Evolutionary conservation across 176 grass and related monocot species (phyloP), one percentile per base, ranked within the genome.

Genomic region (Phoenix roebelenii): DNA sequence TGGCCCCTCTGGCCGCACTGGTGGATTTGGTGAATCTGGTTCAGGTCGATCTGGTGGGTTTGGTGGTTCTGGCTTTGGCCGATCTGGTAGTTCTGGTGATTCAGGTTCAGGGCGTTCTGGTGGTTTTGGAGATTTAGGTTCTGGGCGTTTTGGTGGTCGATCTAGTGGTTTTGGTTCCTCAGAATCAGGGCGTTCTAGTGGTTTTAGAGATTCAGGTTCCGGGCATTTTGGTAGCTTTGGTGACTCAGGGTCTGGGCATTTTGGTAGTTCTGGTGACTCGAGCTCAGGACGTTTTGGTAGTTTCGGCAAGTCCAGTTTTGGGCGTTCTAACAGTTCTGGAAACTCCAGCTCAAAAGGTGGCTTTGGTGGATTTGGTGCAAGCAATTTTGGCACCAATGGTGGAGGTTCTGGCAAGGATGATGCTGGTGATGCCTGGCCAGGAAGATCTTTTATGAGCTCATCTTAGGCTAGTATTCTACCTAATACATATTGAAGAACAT

Each of bases 261-360:
- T 2, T 55, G 22, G n/a, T 44, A 52, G 29, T 3, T 35, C 65
- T 1, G 26, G n/a, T 0, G 50, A 52, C 10, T 23, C 53, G 10
- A 14, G 35, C 9, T 44, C 35, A 14, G 35, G 68, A 9, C 50
- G 50, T 67, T 85, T 58, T 67, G 25, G 65, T 20, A 20, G 52
- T 5, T 55, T 67, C 9, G 26, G 17, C 9, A 16, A 67, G 55
- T 87, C 81, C 71, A 76, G 77, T 44, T 44, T 44, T 44, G 35
- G 35, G 35, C 9, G 35, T 44, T 44, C 10, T 14, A 44, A 14
- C 9, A 14, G 35, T 44, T 44, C 3, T 1, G 58, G 66, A 55
- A 78, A 60, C 9, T 61, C 62, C 44, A 60, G 72, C 54, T 16
- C 16, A 55, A 72, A 60, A 7, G 69, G 69, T 63, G 69, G 74